Conservation (phyloP, 176 grass and related monocot species). For the Avena eriantha region DNA sequence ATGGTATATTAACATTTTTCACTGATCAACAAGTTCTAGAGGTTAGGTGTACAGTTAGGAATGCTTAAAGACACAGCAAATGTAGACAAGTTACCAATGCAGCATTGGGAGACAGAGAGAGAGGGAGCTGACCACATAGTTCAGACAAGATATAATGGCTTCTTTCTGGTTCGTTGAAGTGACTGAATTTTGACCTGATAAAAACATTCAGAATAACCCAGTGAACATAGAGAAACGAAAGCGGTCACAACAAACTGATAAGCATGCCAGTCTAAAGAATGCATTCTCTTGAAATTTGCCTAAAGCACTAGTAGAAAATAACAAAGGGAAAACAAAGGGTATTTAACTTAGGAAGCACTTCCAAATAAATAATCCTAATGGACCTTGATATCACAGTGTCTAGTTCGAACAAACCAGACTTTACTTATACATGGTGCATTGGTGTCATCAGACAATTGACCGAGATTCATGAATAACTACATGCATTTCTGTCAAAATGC, state of each 20-base stretch:
- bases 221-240: slow-evolving; percentile 3
- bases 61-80: not conserved
- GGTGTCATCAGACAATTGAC: not conserved
- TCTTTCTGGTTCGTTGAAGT: slow-evolving; percentile 41
- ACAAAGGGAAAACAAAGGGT: not conserved
- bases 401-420: not conserved
- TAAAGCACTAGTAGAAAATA: not conserved
- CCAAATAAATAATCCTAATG: not conserved
- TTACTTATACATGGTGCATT: not conserved
- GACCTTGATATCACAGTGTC: not conserved
- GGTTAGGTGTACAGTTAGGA: not conserved
- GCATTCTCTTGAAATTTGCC: not conserved
- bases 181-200: slow-evolving; percentile 49
- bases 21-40: slow-evolving; percentile 3
- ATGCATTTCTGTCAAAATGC: not conserved
- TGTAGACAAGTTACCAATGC: not conserved
- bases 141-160: slow-evolving; percentile 28
- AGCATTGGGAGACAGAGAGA: not conserved
- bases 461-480: slow-evolving; percentile 12
- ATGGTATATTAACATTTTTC: not conserved
- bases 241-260: not conserved
- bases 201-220: slow-evolving; percentile 26
- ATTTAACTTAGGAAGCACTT: not conserved
- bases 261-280: slow-evolving; percentile 4
- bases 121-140: slow-evolving; percentile 47